These are phyloP conservation scores for Puccinia hordei DNA, from an alignment of 1,284 basidiomycete species.

Conservation along the genomic window DNA sequence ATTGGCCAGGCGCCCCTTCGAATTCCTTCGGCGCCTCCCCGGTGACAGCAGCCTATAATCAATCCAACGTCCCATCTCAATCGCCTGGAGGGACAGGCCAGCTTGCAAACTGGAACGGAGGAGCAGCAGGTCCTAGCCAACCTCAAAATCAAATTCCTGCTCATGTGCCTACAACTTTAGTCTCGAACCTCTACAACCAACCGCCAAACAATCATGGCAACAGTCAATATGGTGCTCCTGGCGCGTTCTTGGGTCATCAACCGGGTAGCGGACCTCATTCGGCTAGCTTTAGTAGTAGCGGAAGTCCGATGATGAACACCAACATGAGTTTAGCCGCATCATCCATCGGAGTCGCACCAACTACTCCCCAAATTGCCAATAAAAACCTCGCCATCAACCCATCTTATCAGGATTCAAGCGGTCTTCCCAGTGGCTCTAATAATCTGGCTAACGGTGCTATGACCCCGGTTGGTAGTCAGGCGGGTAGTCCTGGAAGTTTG, in stretches of 20 bases:
- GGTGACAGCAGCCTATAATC: constrained; percentile 24
- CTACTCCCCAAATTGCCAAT: constrained; percentile 10
- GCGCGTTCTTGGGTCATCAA: background rate
- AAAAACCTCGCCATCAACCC: constrained; percentile 16
- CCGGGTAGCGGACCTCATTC: constrained; percentile 11
- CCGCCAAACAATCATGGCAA: background rate
- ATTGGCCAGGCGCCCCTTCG: constrained; percentile 7
- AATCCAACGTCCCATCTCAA: constrained; percentile 12
- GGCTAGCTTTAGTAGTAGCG: background rate
- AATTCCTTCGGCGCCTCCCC: constrained; percentile 34
- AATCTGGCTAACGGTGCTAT: background rate
- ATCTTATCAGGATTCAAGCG: background rate
- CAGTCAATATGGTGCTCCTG: background rate
- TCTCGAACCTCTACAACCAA: constrained; percentile 17
- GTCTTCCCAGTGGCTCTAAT: background rate
- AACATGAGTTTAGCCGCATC: constrained; percentile 6
- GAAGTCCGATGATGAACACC: constrained; percentile 18
- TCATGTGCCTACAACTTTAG: background rate
- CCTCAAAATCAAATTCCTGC: constrained; percentile 8
- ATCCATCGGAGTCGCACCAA: constrained; percentile 8
- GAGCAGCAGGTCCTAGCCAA: background rate
- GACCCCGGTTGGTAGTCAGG: constrained; percentile 37
- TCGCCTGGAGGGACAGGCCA: constrained; percentile 14
- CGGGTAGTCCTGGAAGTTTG: constrained; percentile 48
- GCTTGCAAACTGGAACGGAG: constrained; percentile 6